Base-by-base conservation (phyloP, 345 rosid genomes). In the Xanthoceras sorbifolium region DNA sequence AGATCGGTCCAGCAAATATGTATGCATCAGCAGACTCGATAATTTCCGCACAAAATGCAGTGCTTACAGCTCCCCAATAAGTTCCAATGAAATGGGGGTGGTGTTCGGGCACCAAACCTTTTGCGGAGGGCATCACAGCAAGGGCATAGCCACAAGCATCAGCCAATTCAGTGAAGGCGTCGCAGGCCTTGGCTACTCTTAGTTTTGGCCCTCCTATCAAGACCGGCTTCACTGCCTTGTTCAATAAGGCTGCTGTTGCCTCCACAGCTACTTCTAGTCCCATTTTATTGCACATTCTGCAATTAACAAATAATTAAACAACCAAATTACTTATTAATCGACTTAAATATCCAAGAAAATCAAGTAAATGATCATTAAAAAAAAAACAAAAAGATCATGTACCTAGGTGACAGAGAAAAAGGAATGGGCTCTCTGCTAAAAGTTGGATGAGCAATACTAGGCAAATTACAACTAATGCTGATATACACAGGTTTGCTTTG, bases 201-300 rank as follows among this genome's bases (percentile, higher is more conserved):
- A 85, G 83, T 73, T 75, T 83, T 12, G 85, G 86, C 11, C 88
- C 83, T 4, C 74, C 88, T 0, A 81, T 70, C 72, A 85, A 29
- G 44, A 83, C 85, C 8, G 86, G 85, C 77, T 83, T 83, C 74
- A 69, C 86, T 9, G 86, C 83, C 34, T 81, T 79, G 72, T 76
- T 81, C 61, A 85, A 76, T 75, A 84, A 71, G 31, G 34, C 40
- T 0, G 69, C 77, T 5, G 80, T 76, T 0, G 87, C 83, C 67
- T 83, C 88, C 38, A 80, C 84, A 15, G 88, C 84, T 8, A 79
- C 79, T 18, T 85, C 68, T 4, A 85, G 74, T 0, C 82, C 86
- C 69, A 80, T 17, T 55, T 62, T 20, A 69, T 83, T 85, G 62
- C 80, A 78, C 69, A 77, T 11, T 25, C 84, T 81, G 72, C 26